Evolutionary conservation across 805 yeast species (phyloP).

Genomic region (Candida multigemmis): DNA sequence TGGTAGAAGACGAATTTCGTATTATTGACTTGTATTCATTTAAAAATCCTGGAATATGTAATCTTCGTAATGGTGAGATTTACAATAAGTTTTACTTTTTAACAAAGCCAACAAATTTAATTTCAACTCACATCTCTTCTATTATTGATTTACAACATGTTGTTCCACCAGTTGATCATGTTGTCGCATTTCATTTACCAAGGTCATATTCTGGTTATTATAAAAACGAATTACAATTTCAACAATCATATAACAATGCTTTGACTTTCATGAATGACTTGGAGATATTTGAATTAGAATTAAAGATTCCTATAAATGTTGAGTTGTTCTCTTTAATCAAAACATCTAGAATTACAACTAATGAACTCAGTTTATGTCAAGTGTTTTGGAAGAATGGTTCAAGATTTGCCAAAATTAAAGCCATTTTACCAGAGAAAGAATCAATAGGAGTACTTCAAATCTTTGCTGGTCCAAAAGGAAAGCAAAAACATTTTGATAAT

Average conservation of each 20-base stretch:
- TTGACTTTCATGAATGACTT: conserved; percentile 62
- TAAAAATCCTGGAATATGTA: conserved; percentile 23
- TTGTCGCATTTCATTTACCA: conserved; percentile 73
- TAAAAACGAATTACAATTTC: conserved; percentile 44
- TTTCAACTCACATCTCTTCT: conserved; percentile 83
- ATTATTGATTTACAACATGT: conserved; percentile 77
- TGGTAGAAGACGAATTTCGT: conserved; percentile 70
- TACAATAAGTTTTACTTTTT: conserved; percentile 63
- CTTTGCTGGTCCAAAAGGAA: conserved; percentile 60
- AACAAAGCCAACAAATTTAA: conserved; percentile 62
- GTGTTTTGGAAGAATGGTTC: conserved; percentile 54
- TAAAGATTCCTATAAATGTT: conserved; percentile 60
- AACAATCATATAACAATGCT: conserved; percentile 65
- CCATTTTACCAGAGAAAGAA: conserved; percentile 63
- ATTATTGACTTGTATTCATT: conserved; percentile 54
- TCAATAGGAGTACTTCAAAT: conserved; percentile 66
- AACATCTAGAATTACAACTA: conserved; percentile 38
- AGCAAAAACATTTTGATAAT: conserved; percentile 46
- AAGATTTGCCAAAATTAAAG: conserved; percentile 72
- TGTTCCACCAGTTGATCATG: conserved; percentile 73
- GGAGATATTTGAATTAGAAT: conserved; percentile 72
- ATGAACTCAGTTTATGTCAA: conserved; percentile 65
- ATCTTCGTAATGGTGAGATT: conserved; percentile 12
- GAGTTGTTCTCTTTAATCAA: conserved; percentile 58
- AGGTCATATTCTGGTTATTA: conserved; percentile 79